Evolutionary conservation across 2,329 filamentous ascomycete genomes (phyloP).

Genomic region (Pseudocercospora fijiensis): DNA sequence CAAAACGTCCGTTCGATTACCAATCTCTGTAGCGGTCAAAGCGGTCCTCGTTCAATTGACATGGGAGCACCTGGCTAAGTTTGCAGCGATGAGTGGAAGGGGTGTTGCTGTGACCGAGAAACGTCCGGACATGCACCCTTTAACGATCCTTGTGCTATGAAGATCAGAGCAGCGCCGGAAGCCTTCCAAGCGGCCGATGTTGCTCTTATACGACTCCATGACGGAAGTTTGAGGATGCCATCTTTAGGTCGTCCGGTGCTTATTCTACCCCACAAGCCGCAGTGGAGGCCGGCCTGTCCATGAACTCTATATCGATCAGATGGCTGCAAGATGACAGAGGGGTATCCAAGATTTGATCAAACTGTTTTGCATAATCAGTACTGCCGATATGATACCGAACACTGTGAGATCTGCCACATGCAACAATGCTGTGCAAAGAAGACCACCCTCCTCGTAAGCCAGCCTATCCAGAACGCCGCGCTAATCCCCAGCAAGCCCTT

Average conservation of each 20-base stretch:
- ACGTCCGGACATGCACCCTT: neutral
- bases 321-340: neutral
- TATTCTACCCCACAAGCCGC: neutral
- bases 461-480: neutral
- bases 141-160: neutral
- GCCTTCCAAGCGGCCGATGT: neutral
- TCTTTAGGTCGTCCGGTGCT: neutral
- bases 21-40: neutral
- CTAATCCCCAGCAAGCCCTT: neutral
- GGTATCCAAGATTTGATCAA: neutral
- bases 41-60: neutral
- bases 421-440: neutral
- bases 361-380: neutral
- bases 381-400: neutral
- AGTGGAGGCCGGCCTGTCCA: neutral
- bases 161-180: too few relatives aligned
- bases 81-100: neutral
- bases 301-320: neutral
- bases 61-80: neutral
- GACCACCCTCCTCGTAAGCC: neutral
- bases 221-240: neutral
- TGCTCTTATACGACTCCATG: neutral
- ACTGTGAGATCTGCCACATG: neutral
- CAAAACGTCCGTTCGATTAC: neutral
- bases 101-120: neutral